phyloP scores from a whole-genome alignment of 306 rosid species.

The Cucurbita ficifolia region DNA sequence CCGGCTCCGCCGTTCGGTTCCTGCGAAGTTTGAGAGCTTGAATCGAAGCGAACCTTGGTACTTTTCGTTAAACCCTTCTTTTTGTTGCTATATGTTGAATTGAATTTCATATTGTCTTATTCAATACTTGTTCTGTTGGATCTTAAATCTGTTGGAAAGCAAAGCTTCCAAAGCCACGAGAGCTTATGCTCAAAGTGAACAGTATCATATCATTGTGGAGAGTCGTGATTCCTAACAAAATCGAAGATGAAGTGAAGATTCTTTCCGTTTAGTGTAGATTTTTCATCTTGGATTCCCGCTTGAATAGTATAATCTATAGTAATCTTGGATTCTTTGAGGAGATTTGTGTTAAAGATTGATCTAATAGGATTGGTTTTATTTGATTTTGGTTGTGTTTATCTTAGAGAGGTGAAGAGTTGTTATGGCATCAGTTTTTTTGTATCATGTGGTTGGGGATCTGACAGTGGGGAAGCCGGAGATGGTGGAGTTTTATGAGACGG shows the following conservation, averaged over 20 bases:
- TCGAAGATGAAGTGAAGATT: not conserved
- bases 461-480: constrained; percentile 97
- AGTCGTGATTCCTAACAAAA: too few species aligned
- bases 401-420: constrained; percentile 1
- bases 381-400: not conserved
- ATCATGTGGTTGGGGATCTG: constrained; percentile 93
- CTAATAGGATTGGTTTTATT: not conserved
- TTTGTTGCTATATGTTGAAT: not conserved
- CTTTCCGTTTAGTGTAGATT: not conserved
- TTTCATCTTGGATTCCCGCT: not conserved
- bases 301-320: too few species aligned
- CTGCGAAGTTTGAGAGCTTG: not conserved
- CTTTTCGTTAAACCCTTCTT: not conserved
- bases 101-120: not conserved
- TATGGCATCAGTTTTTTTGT: constrained; percentile 91
- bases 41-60: not conserved
- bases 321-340: not conserved
- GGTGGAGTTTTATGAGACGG: constrained; percentile 69
- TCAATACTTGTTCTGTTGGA: not conserved
- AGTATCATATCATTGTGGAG: too few species aligned
- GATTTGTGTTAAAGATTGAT: not conserved
- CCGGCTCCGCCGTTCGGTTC: constrained; percentile 11
- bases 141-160: not conserved
- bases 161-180: too few species aligned
- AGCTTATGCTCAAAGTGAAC: too few species aligned